These are phyloP conservation scores for Hypsizygus marmoreus DNA, from an alignment of 768 basidiomycete species.

Conservation along the genomic window DNA sequence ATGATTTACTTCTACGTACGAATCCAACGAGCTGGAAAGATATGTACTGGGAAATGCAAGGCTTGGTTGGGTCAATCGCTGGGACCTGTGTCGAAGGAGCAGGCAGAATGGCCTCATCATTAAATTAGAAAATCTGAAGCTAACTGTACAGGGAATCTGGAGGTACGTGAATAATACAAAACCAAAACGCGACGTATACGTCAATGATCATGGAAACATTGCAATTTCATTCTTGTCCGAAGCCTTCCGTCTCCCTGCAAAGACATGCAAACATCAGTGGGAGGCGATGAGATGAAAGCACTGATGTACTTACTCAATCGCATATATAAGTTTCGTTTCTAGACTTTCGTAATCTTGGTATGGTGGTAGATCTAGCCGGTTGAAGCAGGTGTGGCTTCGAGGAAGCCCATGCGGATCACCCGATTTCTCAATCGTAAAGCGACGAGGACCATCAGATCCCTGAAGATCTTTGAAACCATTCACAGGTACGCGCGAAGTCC, in stretches of 20 bases:
- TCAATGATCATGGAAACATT: slow-evolving; percentile 3
- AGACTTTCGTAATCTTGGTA: slow-evolving; percentile 87
- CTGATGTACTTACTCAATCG: slow-evolving; percentile 66
- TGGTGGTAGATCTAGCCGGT: slow-evolving; percentile 83
- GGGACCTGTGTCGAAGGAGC: too few relatives aligned
- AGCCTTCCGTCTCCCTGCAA: slow-evolving; percentile 75
- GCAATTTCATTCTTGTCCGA: slow-evolving; percentile 56
- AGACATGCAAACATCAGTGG: slow-evolving; percentile 2
- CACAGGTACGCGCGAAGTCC: slow-evolving; percentile 82
- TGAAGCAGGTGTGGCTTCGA: slow-evolving; percentile 94
- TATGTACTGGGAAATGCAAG: too few relatives aligned
- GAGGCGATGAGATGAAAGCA: slow-evolving; percentile 2
- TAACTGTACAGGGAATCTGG: too few relatives aligned
- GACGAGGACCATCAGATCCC: slow-evolving; percentile 87
- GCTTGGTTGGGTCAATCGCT: too few relatives aligned
- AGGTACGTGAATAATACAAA: too few relatives aligned
- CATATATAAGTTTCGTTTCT: slow-evolving; percentile 82
- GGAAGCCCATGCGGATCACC: slow-evolving; percentile 88
- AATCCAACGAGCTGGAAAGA: too few relatives aligned
- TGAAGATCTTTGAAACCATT: slow-evolving; percentile 96
- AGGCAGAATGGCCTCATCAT: too few relatives aligned
- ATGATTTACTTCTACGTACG: too few relatives aligned
- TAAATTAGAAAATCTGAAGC: too few relatives aligned
- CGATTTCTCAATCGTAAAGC: slow-evolving; percentile 95
- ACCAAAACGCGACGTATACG: too few relatives aligned